Evolutionary conservation across 805 yeast genomes (phyloP).

Genomic region (Cyberlindnera maritima): DNA sequence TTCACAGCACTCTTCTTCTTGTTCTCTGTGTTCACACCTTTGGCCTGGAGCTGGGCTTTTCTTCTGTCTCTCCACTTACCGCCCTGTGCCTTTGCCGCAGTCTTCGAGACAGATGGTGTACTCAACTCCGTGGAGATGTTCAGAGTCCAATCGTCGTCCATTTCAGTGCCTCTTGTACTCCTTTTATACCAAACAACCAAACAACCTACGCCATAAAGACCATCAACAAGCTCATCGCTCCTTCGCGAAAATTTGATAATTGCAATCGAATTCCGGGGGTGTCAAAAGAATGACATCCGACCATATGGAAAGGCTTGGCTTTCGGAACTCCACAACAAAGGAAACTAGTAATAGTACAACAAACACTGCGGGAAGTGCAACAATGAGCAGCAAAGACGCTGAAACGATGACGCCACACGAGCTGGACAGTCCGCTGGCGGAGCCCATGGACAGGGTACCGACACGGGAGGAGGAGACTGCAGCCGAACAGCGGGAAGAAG

Average conservation of each 20-base stretch:
- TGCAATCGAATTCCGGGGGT: no score
- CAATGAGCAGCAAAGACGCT: not conserved
- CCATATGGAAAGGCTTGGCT: no score
- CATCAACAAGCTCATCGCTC: not conserved
- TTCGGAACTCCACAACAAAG: not conserved
- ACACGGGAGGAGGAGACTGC: not conserved
- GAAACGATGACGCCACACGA: not conserved
- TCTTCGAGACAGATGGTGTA: constrained; percentile 20
- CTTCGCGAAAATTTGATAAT: not conserved
- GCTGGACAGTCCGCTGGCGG: no score
- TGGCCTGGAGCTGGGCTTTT: constrained; percentile 32
- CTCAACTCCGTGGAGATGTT: constrained; percentile 54
- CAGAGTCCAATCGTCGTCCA: constrained; percentile 71
- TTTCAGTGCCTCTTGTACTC: not conserved
- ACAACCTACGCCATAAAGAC: no score
- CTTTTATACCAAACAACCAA: no score
- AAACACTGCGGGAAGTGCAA: not conserved
- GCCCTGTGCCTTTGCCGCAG: constrained; percentile 50
- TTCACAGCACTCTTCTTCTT: constrained; percentile 10
- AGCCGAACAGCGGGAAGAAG: constrained; percentile 1
- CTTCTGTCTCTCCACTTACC: constrained; percentile 85
- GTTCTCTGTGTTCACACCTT: constrained; percentile 21
- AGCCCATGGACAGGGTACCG: no score
- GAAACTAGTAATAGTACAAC: not conserved
- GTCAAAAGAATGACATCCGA: no score